Evolutionary conservation across 2,329 filamentous ascomycete species (phyloP), one percentile per base, ranked within the genome.

Genomic region (Colletotrichum chlorophyti): DNA sequence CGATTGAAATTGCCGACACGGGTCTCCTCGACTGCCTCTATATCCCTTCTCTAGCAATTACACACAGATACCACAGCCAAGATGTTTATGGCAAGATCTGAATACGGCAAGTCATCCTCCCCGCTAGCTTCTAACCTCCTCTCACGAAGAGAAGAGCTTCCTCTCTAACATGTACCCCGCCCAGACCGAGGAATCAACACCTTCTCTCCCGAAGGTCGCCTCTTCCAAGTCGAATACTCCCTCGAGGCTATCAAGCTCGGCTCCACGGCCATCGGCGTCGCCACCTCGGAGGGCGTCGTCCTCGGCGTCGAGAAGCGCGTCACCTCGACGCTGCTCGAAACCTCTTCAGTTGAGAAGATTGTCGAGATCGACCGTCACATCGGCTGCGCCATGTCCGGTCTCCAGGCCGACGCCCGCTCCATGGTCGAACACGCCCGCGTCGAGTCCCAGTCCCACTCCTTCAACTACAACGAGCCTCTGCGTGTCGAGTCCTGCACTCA

Each of bases 141-240:
- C 32, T 35, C 43, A 27, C 29, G 19, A 24, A 47, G 38, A 63
- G 49, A 48, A 58, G 53, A 67, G 71, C 73, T 78, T 72, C 27
- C n/a, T n/a, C n/a, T 77, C 74, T 65, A 51, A 38, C 61, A 41
- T 21, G 14, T n/a, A 53, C 41, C 53, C 43, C 42, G 57, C 63
- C 29, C 42, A 46, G 47, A 19, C 47, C 59, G 49, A 17, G 61
- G 61, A 43, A 63, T 63, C 54, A n/a, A 19, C 86, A 99, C 95
- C 85, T 99, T 99, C 87, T 99, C 95, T 69, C 95, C 95, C 62
- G 95, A 99, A 86, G 95, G 95, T 72, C 95, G 95, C 79, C 91
- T 99, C 77, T 99, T 99, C 86, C 95, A 99, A 83, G 95, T 99
- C 83, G 95, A 99, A 90, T 99, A 99, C 87, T 98, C 95, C 60